Conservation (phyloP, 1,284 basidiomycete genomes). For the Puccinia brachypodii region DNA sequence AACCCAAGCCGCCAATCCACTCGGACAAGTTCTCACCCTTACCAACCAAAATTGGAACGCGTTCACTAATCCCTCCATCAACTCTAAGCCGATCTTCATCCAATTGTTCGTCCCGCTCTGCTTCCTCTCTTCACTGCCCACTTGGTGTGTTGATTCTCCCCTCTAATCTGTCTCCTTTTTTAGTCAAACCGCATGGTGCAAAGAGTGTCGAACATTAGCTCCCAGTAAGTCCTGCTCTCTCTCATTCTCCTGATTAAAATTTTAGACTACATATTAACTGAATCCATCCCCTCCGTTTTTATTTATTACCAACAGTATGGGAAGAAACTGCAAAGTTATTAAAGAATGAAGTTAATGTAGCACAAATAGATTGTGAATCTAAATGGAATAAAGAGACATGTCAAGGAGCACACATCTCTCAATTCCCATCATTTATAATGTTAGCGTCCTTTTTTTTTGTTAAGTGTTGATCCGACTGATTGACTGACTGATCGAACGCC, state of each 20-base stretch:
- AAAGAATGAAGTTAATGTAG: constrained; percentile 20
- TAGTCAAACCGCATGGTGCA: constrained; percentile 39
- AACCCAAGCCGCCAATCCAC: neutral
- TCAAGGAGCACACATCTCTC: neutral
- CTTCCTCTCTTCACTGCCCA: neutral
- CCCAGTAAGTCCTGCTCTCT: neutral
- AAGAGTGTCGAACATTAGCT: constrained; percentile 28
- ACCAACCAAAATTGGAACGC: constrained; percentile 8
- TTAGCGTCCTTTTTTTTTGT: neutral
- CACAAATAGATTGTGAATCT: constrained; percentile 24
- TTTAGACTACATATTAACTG: neutral
- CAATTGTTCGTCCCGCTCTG: constrained; percentile 17
- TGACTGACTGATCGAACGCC: too few species aligned
- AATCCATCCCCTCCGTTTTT: neutral
- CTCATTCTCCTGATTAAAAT: neutral
- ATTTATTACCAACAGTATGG: constrained; percentile 18
- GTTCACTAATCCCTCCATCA: neutral
- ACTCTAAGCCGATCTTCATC: constrained; percentile 12
- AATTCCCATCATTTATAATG: constrained; percentile 39
- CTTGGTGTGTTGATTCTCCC: too few species aligned
- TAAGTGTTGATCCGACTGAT: too few species aligned
- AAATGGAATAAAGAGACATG: constrained; percentile 8
- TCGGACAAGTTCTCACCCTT: constrained; percentile 10
- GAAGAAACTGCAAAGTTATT: constrained; percentile 9
- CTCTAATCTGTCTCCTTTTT: neutral